These are phyloP conservation scores for Populus tomentosa DNA, from an alignment of 441 rosid genomes.

Conservation along the genomic window DNA sequence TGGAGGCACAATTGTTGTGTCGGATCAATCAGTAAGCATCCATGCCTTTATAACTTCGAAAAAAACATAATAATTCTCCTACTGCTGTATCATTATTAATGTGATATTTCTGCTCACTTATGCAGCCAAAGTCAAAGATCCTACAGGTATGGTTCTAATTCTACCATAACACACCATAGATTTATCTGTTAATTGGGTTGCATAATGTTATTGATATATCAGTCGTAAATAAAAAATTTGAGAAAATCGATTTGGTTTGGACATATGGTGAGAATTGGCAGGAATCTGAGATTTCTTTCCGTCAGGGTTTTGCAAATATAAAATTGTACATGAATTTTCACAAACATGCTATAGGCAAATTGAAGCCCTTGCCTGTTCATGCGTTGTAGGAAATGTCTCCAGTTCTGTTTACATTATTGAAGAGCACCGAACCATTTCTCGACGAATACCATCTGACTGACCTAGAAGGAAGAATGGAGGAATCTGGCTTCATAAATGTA, in stretches of 20 bases:
- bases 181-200: neutral
- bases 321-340: neutral
- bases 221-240: neutral
- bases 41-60: neutral
- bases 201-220: neutral
- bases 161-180: neutral
- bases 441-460: conserved; percentile 53
- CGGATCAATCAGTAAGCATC: conserved; percentile 47
- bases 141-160: conserved; percentile 41
- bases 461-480: conserved; percentile 43
- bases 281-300: neutral
- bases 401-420: conserved; percentile 48
- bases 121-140: conserved; percentile 62
- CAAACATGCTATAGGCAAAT: too few relatives aligned
- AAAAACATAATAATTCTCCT: neutral
- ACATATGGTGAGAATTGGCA: neutral
- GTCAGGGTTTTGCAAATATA: neutral
- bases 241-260: neutral
- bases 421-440: conserved; percentile 59
- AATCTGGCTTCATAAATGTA: conserved; percentile 41
- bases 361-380: neutral
- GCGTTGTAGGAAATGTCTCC: conserved; percentile 45
- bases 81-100: neutral
- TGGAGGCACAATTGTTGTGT: conserved; percentile 53
- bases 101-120: neutral